phyloP scores from a whole-genome alignment of 1,284 basidiomycete genomes.

The Calocybe gambosa region DNA sequence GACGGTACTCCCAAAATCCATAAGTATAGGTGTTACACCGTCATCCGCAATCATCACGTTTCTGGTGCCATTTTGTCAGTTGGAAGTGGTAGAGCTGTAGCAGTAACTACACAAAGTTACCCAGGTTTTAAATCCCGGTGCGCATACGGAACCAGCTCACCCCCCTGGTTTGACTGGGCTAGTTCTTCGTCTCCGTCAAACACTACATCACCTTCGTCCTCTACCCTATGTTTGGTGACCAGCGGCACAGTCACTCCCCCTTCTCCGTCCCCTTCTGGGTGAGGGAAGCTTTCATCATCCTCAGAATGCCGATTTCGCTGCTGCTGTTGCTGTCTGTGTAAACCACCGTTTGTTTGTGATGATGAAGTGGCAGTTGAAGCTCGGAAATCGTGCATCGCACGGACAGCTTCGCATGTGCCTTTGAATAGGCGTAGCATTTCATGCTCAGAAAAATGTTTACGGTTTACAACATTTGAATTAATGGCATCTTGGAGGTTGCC shows the following conservation, averaged over 20 bases:
- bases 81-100: not conserved
- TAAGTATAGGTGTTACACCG: conserved; percentile 80
- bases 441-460: conserved; percentile 79
- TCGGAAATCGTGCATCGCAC: conserved; percentile 88
- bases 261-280: conserved; percentile 64
- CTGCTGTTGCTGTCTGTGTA: conserved; percentile 19
- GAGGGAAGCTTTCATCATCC: conserved; percentile 61
- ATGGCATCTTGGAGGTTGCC: conserved; percentile 96
- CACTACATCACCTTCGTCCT: conserved; percentile 52
- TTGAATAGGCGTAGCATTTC: conserved; percentile 88
- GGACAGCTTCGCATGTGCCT: conserved; percentile 89
- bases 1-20: conserved; percentile 94
- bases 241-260: conserved; percentile 46
- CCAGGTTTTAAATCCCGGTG: conserved; percentile 97
- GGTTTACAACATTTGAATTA: conserved; percentile 79
- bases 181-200: conserved; percentile 78
- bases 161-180: conserved; percentile 35
- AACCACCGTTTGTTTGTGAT: conserved; percentile 25
- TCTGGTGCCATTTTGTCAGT: conserved; percentile 32
- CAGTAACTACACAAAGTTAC: conserved; percentile 37
- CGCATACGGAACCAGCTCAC: conserved; percentile 80
- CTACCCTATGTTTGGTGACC: conserved; percentile 41
- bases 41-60: conserved; percentile 97
- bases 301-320: conserved; percentile 34
- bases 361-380: conserved; percentile 31